Base-by-base conservation (phyloP, 345 rosid species). In the Dipteronia sinensis region DNA sequence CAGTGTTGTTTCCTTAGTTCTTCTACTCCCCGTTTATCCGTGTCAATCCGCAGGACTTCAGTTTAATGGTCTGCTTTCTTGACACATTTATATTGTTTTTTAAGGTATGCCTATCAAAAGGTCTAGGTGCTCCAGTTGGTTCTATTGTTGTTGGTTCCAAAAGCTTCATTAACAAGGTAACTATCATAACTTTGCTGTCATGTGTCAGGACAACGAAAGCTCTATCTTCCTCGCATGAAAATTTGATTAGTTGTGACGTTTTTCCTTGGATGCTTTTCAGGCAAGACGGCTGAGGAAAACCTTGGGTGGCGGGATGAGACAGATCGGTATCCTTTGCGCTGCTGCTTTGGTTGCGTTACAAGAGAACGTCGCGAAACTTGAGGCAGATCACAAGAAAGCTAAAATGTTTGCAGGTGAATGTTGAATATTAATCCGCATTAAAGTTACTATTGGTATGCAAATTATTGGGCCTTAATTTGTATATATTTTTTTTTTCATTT, bases 281-380 rank as follows among this genome's bases (percentile, higher is more conserved):
- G 97, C 99, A 73, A 90, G 87, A 87, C 86, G 86, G 80, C 86
- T 96, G 40, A 85, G 97, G 84, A 96, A 96, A 82, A 92, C 99
- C 71, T 79, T 94, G 78, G 99, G 98, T 23, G 99, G 99, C 27
- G 98, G 98, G 71, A 94, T 96, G 99, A 88, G 98, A 82, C 99
- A 91, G 83, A 71, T 91, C 0, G 98, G 99, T 19, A 80, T 92
- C 78, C 87, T 96, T 40, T 94, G 97, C 59, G 94, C 97, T 2
- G 97, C 97, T 2, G 99, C 94, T 31, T 79, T 94, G 64, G 92
- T 94, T 44, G 97, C 97, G 8, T 74, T 96, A 58, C 88, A 84
- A 69, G 91, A 96, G 56, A 91, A 88, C 55, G 80, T 90, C 9
- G 75, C 70, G 51, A 92, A 94, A 87, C 99, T 94, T 0, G 89